Evolutionary conservation across 2,329 filamentous ascomycete genomes (phyloP).

Genomic region (Spiromastix sp.): DNA sequence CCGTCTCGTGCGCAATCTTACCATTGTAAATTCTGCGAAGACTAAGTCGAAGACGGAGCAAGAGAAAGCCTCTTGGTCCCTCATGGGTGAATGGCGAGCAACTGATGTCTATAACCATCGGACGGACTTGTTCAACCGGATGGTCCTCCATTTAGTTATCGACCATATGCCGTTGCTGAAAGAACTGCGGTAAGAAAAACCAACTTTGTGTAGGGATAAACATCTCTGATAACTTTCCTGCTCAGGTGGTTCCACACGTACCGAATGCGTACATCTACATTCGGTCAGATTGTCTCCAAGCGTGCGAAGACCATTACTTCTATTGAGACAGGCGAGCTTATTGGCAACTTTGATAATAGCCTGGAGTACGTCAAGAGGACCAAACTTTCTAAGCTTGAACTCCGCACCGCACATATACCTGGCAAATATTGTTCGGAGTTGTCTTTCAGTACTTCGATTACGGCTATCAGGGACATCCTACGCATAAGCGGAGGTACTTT

Average conservation of each 20-base stretch:
- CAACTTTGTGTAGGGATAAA: no score
- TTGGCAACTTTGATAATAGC: not conserved
- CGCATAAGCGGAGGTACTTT: not conserved
- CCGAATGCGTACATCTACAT: constrained; percentile 1
- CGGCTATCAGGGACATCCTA: not conserved
- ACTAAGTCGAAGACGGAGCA: not conserved
- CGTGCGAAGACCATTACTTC: not conserved
- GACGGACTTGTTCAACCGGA: not conserved
- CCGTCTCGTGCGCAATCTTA: not conserved
- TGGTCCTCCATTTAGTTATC: not conserved
- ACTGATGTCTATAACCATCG: not conserved
- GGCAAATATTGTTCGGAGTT: not conserved
- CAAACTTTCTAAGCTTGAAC: not conserved
- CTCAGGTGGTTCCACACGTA: constrained; percentile 4
- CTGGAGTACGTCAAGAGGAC: not conserved
- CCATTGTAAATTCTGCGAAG: constrained; percentile 1
- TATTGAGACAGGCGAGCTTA: not conserved
- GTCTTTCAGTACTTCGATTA: not conserved
- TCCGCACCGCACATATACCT: not conserved
- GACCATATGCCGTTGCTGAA: not conserved
- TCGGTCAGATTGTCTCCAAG: not conserved
- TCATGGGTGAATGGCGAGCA: not conserved
- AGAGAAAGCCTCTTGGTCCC: not conserved
- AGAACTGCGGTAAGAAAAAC: no score
- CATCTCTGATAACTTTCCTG: no score